Base-by-base conservation (phyloP, 2,329 filamentous ascomycete genomes). In the Ceratocystis diversiconidia region DNA sequence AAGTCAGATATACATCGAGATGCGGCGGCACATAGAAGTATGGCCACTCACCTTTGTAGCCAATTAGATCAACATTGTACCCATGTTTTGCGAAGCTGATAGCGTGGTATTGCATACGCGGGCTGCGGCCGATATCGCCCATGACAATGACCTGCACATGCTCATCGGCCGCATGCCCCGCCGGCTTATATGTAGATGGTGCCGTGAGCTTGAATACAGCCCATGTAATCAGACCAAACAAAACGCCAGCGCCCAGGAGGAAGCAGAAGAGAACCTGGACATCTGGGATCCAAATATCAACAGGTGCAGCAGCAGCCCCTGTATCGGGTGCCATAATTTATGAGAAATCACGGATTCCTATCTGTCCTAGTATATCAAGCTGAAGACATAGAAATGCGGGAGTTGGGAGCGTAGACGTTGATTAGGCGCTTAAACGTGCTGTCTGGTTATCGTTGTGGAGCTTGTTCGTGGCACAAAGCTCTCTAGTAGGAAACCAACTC, bases 101-200 rank as follows among this genome's bases (percentile, higher is more conserved):
- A 22, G 92, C 92, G 81, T 99, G 94, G 72, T 99, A 97, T 73
- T 97, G 92, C 92, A 99, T 99, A 66, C 94, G 90, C 62, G 94
- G 94, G 73, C 92, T 97, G 59, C 92, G 85, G 48, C 94, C 94
- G 73, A 99, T 92, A 73, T 99, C 94, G 57, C 94, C 94, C 32
- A 99, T 82, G 19, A 99, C 94, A 17, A 99, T 81, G 63, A 99
- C 84, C 75, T 96, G 90, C 55, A 92, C 73, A 68, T 77, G 77
- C 52, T 78, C 75, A 69, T 78, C 73, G 25, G 74, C 70, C 46
- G 73, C 73, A 12, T 72, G 72, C 67, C 70, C 70, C 1, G 75
- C 70, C 3, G 75, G 74, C 10, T 63, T 68, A 67, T 78, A 75
- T 15, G 74, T 72, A 19, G 71, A 74, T 6, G 77, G 77, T 25